These are phyloP conservation scores for Botrytis elliptica DNA, from an alignment of 2,329 filamentous ascomycete genomes.

Conservation along the genomic window DNA sequence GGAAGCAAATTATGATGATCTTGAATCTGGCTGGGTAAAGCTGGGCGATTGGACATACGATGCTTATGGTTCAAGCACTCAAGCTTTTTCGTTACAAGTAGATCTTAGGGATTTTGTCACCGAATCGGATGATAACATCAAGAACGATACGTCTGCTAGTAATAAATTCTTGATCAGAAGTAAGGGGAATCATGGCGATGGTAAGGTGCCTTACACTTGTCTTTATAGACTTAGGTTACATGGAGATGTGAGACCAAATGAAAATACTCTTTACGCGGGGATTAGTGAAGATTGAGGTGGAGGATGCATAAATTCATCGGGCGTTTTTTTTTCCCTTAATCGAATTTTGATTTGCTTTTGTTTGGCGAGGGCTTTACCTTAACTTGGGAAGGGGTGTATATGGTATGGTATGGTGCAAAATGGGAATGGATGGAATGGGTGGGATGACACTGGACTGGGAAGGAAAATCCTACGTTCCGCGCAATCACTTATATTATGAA, in stretches of 20 bases:
- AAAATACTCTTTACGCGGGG: background rate
- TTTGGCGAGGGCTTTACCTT: background rate
- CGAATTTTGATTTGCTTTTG: background rate
- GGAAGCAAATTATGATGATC: slow-evolving; percentile 34
- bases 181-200: slow-evolving; percentile 57
- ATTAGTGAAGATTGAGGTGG: background rate
- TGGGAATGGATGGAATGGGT: background rate
- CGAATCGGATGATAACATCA: background rate
- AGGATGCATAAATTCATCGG: background rate
- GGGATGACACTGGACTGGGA: too few species aligned
- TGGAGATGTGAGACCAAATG: slow-evolving; percentile 39
- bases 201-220: slow-evolving; percentile 55
- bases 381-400: background rate
- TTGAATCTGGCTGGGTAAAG: slow-evolving; percentile 51
- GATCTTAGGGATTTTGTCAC: slow-evolving; percentile 47
- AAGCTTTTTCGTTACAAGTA: slow-evolving; percentile 54
- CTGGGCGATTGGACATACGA: slow-evolving; percentile 56
- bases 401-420: slow-evolving; percentile 1
- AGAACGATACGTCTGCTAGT: slow-evolving; percentile 42
- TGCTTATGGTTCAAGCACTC: slow-evolving; percentile 44
- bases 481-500: background rate
- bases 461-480: background rate
- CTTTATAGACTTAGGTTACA: slow-evolving; percentile 64
- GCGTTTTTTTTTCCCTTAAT: background rate
- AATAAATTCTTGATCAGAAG: slow-evolving; percentile 55